Evolutionary conservation across 2,329 filamentous ascomycete species (phyloP), one percentile per base, ranked within the genome.

Genomic region (Beauveria rudraprayagi): DNA sequence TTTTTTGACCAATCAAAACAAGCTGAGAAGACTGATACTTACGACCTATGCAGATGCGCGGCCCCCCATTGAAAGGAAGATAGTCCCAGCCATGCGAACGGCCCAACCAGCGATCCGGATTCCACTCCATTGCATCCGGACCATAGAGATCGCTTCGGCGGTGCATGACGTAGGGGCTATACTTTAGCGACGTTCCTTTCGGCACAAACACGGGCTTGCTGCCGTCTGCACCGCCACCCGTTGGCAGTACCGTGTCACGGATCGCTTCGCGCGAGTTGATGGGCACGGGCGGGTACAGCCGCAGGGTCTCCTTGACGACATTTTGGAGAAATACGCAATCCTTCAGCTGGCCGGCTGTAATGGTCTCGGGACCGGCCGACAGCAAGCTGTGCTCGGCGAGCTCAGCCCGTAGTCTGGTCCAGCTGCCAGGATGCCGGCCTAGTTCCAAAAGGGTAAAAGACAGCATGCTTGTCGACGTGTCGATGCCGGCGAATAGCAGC

Each of bases 41-140:
- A 56, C 53, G 58, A 28, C 58, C 58, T 6, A 60, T 60, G 51
- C 63, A 64, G 16, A 71, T 72, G 54, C 74, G 68, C 22, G 74
- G 73, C 2, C 72, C 73, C 1, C 73, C 73, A 63, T 75, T 76
- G 63, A 75, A 76, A 6, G 72, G 72, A 2, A 75, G 63, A 56
- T 71, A 75, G 17, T 71, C 72, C 72, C 72, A 76, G 52, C 66
- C 67, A 64, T 6, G 69, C 65, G 37, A 66, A 65, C 70, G 67
- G 64, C 52, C 65, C 9, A 68, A 66, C 70, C 70, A 72, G n/a
- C 70, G 62, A 10, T 71, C 69, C 1, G 70, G 70, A 10, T 65
- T 66, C 61, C 70, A 72, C 3, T 68, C 43, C 3, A 63, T 64
- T 26, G 69, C 67, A 40, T 71, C 56, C 17, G 63, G 63, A 9